Evolutionary conservation across 208 protist genomes (phyloP).

Genomic region (Endotrypanum monterogeii): DNA sequence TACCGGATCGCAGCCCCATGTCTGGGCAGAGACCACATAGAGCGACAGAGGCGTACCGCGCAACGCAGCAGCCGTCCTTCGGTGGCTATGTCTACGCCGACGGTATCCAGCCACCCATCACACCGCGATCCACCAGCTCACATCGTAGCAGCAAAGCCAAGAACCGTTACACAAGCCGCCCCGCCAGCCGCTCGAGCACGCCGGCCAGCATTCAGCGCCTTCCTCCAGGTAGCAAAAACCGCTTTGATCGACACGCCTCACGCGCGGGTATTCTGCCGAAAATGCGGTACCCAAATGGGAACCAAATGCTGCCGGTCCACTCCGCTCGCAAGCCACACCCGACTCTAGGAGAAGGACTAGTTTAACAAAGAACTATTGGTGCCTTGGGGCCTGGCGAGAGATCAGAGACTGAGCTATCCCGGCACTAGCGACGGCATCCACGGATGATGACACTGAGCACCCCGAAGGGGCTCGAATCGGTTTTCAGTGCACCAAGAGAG

Average conservation of each 20-base stretch:
- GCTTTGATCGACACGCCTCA: neutral
- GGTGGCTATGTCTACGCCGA: neutral
- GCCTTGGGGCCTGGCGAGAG: neutral
- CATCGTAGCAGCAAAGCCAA: neutral
- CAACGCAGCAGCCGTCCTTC: slow-evolving; percentile 3
- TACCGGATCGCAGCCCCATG: slow-evolving; percentile 27
- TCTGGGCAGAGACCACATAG: slow-evolving; percentile 18
- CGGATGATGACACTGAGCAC: slow-evolving; percentile 11
- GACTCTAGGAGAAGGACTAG: too few species aligned
- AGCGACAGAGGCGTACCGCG: slow-evolving; percentile 23
- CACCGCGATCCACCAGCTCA: neutral
- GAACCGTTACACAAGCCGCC: slow-evolving; percentile 6
- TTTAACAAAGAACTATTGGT: slow-evolving; percentile 1
- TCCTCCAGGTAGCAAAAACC: neutral
- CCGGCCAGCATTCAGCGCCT: neutral
- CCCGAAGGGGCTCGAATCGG: slow-evolving; percentile 6
- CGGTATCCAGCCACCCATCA: slow-evolving; percentile 6
- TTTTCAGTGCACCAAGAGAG: neutral
- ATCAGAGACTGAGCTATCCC: neutral
- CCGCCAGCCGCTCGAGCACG: neutral
- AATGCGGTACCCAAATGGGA: neutral
- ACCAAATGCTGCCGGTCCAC: slow-evolving; percentile 9
- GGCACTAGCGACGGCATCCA: slow-evolving; percentile 16
- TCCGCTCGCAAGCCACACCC: neutral
- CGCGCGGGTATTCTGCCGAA: neutral